These are phyloP conservation scores for Avena eriantha DNA, from an alignment of 176 grass and related monocot species.

Conservation along the genomic window DNA sequence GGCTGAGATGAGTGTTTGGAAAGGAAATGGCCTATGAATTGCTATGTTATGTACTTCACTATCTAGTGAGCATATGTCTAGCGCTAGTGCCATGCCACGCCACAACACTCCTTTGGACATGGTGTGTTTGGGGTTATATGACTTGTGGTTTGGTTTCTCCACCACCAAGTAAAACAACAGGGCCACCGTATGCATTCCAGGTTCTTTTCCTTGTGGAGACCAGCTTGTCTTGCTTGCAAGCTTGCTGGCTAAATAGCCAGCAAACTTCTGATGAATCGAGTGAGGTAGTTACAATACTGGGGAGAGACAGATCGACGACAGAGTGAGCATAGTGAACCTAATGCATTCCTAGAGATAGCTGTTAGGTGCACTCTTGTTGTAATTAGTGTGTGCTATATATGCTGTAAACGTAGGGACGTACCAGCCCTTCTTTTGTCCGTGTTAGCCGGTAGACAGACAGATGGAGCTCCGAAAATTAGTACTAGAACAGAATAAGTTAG, in stretches of 20 bases:
- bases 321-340: not conserved
- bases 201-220: slow-evolving; percentile 53
- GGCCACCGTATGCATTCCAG: not conserved
- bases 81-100: not conserved
- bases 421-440: no score
- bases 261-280: not conserved
- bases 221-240: slow-evolving; percentile 64
- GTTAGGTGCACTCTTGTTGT: not conserved
- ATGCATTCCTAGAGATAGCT: not conserved
- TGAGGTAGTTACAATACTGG: not conserved
- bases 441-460: no score
- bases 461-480: no score
- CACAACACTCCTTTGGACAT: not conserved
- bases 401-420: no score
- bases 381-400: no score
- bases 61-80: no score
- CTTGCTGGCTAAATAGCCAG: slow-evolving; percentile 23
- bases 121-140: not conserved
- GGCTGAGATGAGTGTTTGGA: not conserved
- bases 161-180: slow-evolving; percentile 31
- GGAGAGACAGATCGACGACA: not conserved
- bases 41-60: no score
- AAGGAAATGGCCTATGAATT: no score
- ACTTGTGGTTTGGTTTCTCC: slow-evolving; percentile 54
- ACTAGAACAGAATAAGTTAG: no score